Conservation (phyloP, 2,329 filamentous ascomycete genomes). For the Diaporthe sp. region DNA sequence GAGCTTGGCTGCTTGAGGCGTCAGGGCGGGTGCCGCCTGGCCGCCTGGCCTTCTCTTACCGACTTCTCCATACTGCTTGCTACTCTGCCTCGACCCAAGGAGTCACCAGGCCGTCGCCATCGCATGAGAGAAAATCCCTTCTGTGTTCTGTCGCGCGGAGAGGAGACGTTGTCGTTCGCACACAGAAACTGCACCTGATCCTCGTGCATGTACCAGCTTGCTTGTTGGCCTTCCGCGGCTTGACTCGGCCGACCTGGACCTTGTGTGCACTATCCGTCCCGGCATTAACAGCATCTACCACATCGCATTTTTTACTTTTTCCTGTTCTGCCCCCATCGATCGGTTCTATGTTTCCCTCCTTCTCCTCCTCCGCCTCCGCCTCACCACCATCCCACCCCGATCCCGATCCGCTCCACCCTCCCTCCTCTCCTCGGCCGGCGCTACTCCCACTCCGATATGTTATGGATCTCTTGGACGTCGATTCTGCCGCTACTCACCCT, state of each 20-base stretch:
- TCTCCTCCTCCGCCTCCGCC: slow-evolving; percentile 36
- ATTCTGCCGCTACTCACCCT: slow-evolving; percentile 61
- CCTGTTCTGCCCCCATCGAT: slow-evolving; percentile 1
- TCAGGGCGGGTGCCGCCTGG: slow-evolving; percentile 20
- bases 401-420: slow-evolving; percentile 40
- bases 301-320: slow-evolving; percentile 38
- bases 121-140: slow-evolving; percentile 29
- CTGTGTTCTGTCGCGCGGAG: slow-evolving; percentile 17
- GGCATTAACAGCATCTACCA: slow-evolving; percentile 19
- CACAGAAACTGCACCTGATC: not conserved
- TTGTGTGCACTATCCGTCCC: slow-evolving; percentile 19
- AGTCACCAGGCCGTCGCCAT: slow-evolving; percentile 29
- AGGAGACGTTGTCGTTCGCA: slow-evolving; percentile 5
- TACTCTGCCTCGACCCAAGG: slow-evolving; percentile 20
- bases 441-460: slow-evolving; percentile 59
- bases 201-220: slow-evolving; percentile 25
- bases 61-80: slow-evolving; percentile 34
- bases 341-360: slow-evolving; percentile 34
- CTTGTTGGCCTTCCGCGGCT: slow-evolving; percentile 19
- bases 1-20: slow-evolving; percentile 32
- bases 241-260: slow-evolving; percentile 26
- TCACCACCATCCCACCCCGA: slow-evolving; percentile 41
- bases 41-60: slow-evolving; percentile 23
- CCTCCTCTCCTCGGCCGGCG: slow-evolving; percentile 46
- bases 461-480: slow-evolving; percentile 63